A percentile compares a stretch with the other conserved stretches of the same genome.
Evolutionary conservation across 169 alveolate species (phyloP).

Genomic region (Theileria equi): DNA sequence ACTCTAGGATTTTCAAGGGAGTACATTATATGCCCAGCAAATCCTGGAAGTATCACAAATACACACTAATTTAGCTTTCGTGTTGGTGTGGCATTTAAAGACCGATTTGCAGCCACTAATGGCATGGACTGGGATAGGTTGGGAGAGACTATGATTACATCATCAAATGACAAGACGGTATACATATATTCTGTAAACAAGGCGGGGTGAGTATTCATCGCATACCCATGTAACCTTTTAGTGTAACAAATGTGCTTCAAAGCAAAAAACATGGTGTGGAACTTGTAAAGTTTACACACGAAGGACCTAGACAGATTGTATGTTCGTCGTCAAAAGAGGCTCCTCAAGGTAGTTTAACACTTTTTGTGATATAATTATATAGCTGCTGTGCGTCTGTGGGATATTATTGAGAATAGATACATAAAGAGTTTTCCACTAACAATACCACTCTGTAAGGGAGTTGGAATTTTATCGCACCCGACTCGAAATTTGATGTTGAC

Average conservation of each 20-base stretch:
- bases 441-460: conserved; percentile 41
- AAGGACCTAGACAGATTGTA: conserved; percentile 52
- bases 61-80: conserved; percentile 17
- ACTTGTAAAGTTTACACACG: conserved; percentile 46
- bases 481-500: conserved; percentile 52
- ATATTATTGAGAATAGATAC: conserved; percentile 57
- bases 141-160: conserved; percentile 54
- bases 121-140: conserved; percentile 66
- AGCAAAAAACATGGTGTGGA: conserved; percentile 65
- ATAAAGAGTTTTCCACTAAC: conserved; percentile 37
- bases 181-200: conserved; percentile 38
- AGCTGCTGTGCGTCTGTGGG: conserved; percentile 62
- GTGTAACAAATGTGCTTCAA: conserved; percentile 55
- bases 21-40: too few species aligned
- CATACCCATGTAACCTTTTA: not conserved
- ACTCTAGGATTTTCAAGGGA: too few species aligned
- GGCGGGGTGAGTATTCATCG: conserved; percentile 25
- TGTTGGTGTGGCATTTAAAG: conserved; percentile 58
- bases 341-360: conserved; percentile 13
- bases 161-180: conserved; percentile 55
- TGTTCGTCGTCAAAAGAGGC: conserved; percentile 47
- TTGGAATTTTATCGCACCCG: conserved; percentile 61
- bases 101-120: conserved; percentile 51
- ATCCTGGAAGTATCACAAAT: not conserved
- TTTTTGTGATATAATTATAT: not conserved